Base-by-base conservation (phyloP, 2,329 filamentous ascomycete genomes). In the Talaromyces islandicus region DNA sequence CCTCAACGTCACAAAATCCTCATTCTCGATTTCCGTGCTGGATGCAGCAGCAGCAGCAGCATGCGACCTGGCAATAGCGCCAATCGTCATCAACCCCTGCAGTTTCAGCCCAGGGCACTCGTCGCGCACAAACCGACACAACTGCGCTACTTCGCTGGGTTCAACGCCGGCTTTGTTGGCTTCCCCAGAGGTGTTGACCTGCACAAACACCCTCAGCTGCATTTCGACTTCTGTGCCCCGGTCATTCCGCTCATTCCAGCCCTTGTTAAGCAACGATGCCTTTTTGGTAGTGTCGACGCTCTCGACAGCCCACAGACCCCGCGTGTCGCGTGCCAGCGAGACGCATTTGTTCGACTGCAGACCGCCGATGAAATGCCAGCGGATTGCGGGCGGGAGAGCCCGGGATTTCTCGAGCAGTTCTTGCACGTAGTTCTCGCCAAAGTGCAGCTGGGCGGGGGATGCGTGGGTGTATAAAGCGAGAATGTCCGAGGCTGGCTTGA, bases 301-400 rank as follows among this genome's bases (percentile, higher is more conserved):
- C 69, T 92, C 94, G 27, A 99, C 92, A 69, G 89, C 91, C 84
- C 88, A 96, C 51, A 99, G 84, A 68, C 95, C 96, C 29, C 89
- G 88, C 64, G 97, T 90, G 68, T 89, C 87, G 69, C 86, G 81
- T 3, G 92, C 91, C 10, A 99, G 83, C 50, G 85, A 84, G 68
- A 91, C 92, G 82, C 92, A 96, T 79, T 97, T 96, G 67, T 92
- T 95, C 14, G 90, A 92, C 76, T 99, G 94, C 43, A 99, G 78
- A 0, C 90, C 91, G 43, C 94, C 94, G 72, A 97, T 99, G 75
- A 97, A 97, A 76, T 99, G 94, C 94, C 94, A 99, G 68, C 83
- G 83, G 65, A 99, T 89, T 35, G 78, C 69, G 4, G 69, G 77
- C 0, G 94, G 93, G 11, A 99, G 83, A 21, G 96, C 73, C 38